These are phyloP conservation scores for Pythium aquatile DNA, from an alignment of 352 stramenopile species.

Conservation along the genomic window DNA sequence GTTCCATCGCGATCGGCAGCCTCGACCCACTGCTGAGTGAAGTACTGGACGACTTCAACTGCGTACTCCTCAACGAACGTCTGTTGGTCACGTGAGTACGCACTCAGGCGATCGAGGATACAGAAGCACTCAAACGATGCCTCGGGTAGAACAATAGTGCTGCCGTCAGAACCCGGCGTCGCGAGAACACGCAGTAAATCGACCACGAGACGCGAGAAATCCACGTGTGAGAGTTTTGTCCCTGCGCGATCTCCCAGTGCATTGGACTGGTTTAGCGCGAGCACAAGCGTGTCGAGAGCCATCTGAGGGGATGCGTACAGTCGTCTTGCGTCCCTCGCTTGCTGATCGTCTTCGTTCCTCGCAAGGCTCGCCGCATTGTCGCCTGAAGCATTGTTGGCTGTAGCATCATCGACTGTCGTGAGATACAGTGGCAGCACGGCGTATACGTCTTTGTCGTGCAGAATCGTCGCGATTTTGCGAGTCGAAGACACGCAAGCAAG, in stretches of 20 bases:
- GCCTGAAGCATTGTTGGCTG: neutral
- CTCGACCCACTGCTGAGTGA: slow-evolving; percentile 38
- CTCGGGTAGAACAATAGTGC: neutral
- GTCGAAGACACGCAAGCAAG: slow-evolving; percentile 39
- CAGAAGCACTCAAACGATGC: slow-evolving; percentile 34
- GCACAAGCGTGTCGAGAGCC: slow-evolving; percentile 21
- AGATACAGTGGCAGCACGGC: slow-evolving; percentile 43
- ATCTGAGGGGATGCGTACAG: slow-evolving; percentile 20
- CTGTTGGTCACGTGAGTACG: slow-evolving; percentile 36
- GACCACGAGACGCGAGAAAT: slow-evolving; percentile 41
- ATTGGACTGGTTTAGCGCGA: slow-evolving; percentile 34
- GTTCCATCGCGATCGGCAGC: slow-evolving; percentile 20
- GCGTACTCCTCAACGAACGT: slow-evolving; percentile 42
- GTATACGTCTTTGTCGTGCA: slow-evolving; percentile 61
- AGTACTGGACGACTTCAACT: slow-evolving; percentile 40
- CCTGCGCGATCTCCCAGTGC: slow-evolving; percentile 35
- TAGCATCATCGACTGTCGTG: slow-evolving; percentile 9
- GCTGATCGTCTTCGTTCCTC: neutral
- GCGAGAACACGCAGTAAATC: slow-evolving; percentile 34
- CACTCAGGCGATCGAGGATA: slow-evolving; percentile 41
- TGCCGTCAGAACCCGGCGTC: neutral
- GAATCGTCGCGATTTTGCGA: slow-evolving; percentile 45
- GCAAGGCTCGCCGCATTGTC: neutral
- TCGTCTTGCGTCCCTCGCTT: neutral
- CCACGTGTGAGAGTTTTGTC: slow-evolving; percentile 36